Evolutionary conservation across 1,284 basidiomycete genomes (phyloP).

Genomic region (Amylostereum areolatum): DNA sequence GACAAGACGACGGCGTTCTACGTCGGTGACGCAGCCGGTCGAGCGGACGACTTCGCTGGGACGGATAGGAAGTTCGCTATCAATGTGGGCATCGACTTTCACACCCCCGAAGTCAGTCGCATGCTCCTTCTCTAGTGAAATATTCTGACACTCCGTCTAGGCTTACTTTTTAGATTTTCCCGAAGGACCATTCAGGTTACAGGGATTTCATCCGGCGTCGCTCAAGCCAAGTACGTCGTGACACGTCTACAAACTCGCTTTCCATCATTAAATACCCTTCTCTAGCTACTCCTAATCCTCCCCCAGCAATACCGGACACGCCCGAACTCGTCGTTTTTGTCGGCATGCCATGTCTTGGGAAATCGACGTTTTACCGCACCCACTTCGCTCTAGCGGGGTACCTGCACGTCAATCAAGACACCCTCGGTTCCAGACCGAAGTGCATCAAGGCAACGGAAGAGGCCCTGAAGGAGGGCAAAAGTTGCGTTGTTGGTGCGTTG

Average conservation of each 20-base stretch:
- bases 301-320: slow-evolving; percentile 44
- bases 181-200: slow-evolving; percentile 34
- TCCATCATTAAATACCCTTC: slow-evolving; percentile 2
- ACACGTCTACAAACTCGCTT: not conserved
- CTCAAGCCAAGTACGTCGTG: slow-evolving; percentile 34
- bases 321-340: slow-evolving; percentile 78
- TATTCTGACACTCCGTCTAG: slow-evolving; percentile 29
- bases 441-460: slow-evolving; percentile 66
- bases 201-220: slow-evolving; percentile 56
- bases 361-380: slow-evolving; percentile 72
- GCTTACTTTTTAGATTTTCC: slow-evolving; percentile 74
- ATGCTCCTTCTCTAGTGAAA: slow-evolving; percentile 2
- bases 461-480: slow-evolving; percentile 48
- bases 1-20: slow-evolving; percentile 69
- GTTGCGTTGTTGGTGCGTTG: slow-evolving; percentile 71
- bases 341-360: slow-evolving; percentile 84
- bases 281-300: slow-evolving; percentile 38
- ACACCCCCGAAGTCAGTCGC: slow-evolving; percentile 40
- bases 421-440: slow-evolving; percentile 63
- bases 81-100: slow-evolving; percentile 53
- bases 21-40: slow-evolving; percentile 89
- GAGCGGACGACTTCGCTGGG: slow-evolving; percentile 66
- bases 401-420: slow-evolving; percentile 84
- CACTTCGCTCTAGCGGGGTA: slow-evolving; percentile 72
- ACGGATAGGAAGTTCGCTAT: slow-evolving; percentile 84